phyloP scores from a whole-genome alignment of 1,139 yeast genomes.

The Suhomyces yuchorum region DNA sequence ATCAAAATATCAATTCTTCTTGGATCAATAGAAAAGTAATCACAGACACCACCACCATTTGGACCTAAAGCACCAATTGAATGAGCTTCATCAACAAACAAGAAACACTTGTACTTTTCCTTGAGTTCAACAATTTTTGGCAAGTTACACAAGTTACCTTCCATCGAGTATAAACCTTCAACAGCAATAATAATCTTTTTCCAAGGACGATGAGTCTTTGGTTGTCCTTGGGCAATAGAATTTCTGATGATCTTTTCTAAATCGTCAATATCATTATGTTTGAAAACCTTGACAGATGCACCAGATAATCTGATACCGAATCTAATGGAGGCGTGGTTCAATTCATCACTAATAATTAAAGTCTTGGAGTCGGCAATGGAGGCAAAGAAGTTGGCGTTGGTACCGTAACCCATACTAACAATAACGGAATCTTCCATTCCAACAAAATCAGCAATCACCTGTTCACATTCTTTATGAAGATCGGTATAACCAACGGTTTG shows the following conservation, averaged over 20 bases:
- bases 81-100: conserved; percentile 96
- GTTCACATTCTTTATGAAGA: conserved; percentile 74
- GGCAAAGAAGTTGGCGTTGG: conserved; percentile 89
- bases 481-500: conserved; percentile 74
- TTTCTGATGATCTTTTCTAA: conserved; percentile 81
- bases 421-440: conserved; percentile 89
- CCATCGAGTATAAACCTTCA: conserved; percentile 97
- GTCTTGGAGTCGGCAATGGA: conserved; percentile 85
- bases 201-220: conserved; percentile 97
- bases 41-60: conserved; percentile 91
- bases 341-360: conserved; percentile 87
- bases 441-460: conserved; percentile 76
- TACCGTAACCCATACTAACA: conserved; percentile 94
- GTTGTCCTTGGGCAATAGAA: conserved; percentile 94
- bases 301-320: conserved; percentile 94
- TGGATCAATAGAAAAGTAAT: conserved; percentile 82
- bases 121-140: conserved; percentile 76
- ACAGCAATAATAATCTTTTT: conserved; percentile 88
- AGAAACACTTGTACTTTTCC: conserved; percentile 82
- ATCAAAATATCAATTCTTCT: conserved; percentile 77
- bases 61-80: conserved; percentile 98
- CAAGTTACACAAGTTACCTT: conserved; percentile 89
- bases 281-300: conserved; percentile 88
- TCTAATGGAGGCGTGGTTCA: conserved; percentile 94
- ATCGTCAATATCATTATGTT: conserved; percentile 85